phyloP scores from a whole-genome alignment of 2,329 filamentous ascomycete genomes.

The Botrytis cinerea region DNA sequence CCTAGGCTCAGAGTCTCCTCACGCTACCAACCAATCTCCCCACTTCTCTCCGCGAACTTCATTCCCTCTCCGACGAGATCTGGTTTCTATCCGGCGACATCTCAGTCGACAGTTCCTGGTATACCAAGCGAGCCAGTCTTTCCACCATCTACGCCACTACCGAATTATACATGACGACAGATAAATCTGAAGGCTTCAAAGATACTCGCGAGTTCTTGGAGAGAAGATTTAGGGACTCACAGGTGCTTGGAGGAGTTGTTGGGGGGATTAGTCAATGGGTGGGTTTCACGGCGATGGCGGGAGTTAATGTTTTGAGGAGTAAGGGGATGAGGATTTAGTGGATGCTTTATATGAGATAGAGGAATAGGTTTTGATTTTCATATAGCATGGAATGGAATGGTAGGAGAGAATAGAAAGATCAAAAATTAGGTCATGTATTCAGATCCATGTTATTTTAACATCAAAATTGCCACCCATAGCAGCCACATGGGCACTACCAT shows the following conservation, averaged over 20 bases:
- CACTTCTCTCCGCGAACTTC: constrained; percentile 75
- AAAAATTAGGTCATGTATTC: constrained; percentile 16
- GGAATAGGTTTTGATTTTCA: not conserved
- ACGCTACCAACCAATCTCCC: constrained; percentile 79
- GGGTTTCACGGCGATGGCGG: constrained; percentile 76
- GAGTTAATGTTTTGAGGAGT: constrained; percentile 81
- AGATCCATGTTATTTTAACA: not conserved
- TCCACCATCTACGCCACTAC: constrained; percentile 71
- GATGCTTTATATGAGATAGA: constrained; percentile 21
- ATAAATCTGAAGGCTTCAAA: constrained; percentile 68
- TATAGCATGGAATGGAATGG: not conserved
- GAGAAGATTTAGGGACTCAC: constrained; percentile 66
- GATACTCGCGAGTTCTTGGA: constrained; percentile 82
- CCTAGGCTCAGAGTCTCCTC: constrained; percentile 78
- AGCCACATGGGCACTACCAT: not conserved
- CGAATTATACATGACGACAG: constrained; percentile 94
- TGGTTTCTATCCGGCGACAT: constrained; percentile 82
- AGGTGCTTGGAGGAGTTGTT: constrained; percentile 61
- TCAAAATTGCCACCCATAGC: not conserved
- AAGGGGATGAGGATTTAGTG: constrained; percentile 72
- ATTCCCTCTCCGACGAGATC: constrained; percentile 85
- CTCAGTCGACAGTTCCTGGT: constrained; percentile 85
- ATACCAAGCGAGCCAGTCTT: constrained; percentile 67
- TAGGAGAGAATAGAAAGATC: not conserved
- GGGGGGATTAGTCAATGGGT: constrained; percentile 72